Evolutionary conservation across 2,329 filamentous ascomycete genomes (phyloP), one percentile per base, ranked within the genome.

Genomic region (Hypoxylon sp.): DNA sequence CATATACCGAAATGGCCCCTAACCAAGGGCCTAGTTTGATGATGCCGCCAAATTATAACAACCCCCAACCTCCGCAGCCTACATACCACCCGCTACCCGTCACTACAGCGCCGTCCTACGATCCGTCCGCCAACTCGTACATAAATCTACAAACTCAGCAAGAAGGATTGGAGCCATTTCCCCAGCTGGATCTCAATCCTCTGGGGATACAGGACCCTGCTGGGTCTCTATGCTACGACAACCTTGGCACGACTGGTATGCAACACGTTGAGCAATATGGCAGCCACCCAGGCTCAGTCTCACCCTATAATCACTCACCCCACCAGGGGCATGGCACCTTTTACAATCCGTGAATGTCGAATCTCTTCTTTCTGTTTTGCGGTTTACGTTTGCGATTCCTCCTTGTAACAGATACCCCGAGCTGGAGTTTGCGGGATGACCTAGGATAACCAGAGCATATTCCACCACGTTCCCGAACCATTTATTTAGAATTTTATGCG

Each of bases 221-320:
- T 3, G 71, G 69, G 23, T 62, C 64, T 41, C 70, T 80, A 43
- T 61, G 64, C n/a, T 82, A 80, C 55, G 75, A 76, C 25, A 70
- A 70, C 43, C 67, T 78, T 56, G 69, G 77, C 25, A 74, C 77
- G 50, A 73, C 75, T 30, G 68, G 71, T 30, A 74, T 75, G 52
- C 73, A 75, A 21, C 70, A 72, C 23, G 69, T 74, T 14, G 73
- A 78, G 19, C 79, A 79, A 30, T 83, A 77, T 59, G 77, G 76
- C 21, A 78, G 77, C 16, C 78, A 79, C 34, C 63, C 67, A 8
- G 81, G 81, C 5, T 82, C 81, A 1, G 77, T 78, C 11, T 82
- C 82, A 32, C 81, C 82, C 0, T 84, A 79, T 63, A 71, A 74
- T 2, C 80, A 77, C 45, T 83, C 82, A 8, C 81, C 82, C 4